These are phyloP conservation scores for Populus simonii DNA, from an alignment of 345 rosid genomes.

Conservation along the genomic window DNA sequence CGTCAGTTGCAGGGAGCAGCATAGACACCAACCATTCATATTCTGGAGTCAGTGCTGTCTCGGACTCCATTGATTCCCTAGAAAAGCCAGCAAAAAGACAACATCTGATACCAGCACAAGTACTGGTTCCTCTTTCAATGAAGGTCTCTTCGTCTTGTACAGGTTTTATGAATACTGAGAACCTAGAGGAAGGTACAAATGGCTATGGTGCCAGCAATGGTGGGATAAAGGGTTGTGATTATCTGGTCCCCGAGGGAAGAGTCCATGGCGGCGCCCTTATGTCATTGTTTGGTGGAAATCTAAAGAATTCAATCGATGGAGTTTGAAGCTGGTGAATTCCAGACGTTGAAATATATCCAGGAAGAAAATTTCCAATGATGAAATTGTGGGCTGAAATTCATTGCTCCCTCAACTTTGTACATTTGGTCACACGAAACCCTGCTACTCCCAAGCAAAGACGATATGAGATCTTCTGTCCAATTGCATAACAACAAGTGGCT, in stretches of 20 bases:
- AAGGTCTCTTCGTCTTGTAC: slow-evolving; percentile 51
- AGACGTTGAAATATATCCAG: slow-evolving; percentile 10
- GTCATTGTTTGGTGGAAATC: slow-evolving; percentile 75
- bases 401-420: too few species aligned
- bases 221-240: slow-evolving; percentile 42
- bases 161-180: slow-evolving; percentile 34
- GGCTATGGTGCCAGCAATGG: slow-evolving; percentile 13
- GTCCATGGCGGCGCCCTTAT: slow-evolving; percentile 92
- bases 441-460: too few species aligned
- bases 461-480: too few species aligned
- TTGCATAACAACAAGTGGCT: too few species aligned
- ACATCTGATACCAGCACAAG: slow-evolving; percentile 77
- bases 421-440: too few species aligned
- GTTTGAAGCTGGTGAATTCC: slow-evolving; percentile 25
- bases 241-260: slow-evolving; percentile 85
- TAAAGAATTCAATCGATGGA: slow-evolving; percentile 57
- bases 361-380: not conserved
- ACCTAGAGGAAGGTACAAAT: slow-evolving; percentile 35
- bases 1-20: slow-evolving; percentile 49
- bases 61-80: slow-evolving; percentile 62
- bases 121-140: slow-evolving; percentile 88
- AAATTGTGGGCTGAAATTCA: slow-evolving; percentile 21
- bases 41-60: slow-evolving; percentile 56
- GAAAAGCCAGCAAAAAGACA: slow-evolving; percentile 49
- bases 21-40: slow-evolving; percentile 51